Evolutionary conservation across 805 yeast species (phyloP), one percentile per base, ranked within the genome.

Genomic region (Lipomyces anomalus): DNA sequence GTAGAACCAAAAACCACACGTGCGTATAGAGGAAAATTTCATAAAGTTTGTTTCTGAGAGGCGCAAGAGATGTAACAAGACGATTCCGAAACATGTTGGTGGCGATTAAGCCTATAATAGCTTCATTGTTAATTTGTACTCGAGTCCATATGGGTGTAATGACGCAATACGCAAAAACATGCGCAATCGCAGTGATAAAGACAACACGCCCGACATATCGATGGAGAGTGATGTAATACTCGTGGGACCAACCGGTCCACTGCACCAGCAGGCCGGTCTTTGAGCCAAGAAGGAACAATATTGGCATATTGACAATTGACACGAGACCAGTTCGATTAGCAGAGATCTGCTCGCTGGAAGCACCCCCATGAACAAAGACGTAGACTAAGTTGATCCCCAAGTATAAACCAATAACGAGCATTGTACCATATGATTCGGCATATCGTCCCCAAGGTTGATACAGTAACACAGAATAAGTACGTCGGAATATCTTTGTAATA

Each of bases 221-320:
- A 43, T 50, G 55, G 21, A 50, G 53, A 36, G 44, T 43, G 44
- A 48, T 50, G 47, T 48, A 44, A n/a, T 50, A 47, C 45, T 50
- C 55, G 22, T 50, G 53, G 40, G 55, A 50, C 55, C 55, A 50
- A 38, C 55, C 55, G 32, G 53, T 44, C 50, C 49, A 44, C 32
- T 50, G 53, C 34, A 45, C 54, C 20, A 50, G 43, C 7, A 50
- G 45, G 44, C 53, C 54, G 21, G 53, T 50, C 50, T 50, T 50
- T 22, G 55, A 48, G 33, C 54, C 55, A 39, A 50, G 55, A n/a
- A 49, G 35, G 55, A 48, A 50, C 22, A 50, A 53, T 33, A 50
- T 44, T 20, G 55, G 55, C 50, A 50, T 48, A 50, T 50, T 50
- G 47, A 48, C 53, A 47, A 50, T 48, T 6, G 55, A 50, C 34